Evolutionary conservation across 2,329 filamentous ascomycete species (phyloP).

Genomic region (Clonostachys rosea): DNA sequence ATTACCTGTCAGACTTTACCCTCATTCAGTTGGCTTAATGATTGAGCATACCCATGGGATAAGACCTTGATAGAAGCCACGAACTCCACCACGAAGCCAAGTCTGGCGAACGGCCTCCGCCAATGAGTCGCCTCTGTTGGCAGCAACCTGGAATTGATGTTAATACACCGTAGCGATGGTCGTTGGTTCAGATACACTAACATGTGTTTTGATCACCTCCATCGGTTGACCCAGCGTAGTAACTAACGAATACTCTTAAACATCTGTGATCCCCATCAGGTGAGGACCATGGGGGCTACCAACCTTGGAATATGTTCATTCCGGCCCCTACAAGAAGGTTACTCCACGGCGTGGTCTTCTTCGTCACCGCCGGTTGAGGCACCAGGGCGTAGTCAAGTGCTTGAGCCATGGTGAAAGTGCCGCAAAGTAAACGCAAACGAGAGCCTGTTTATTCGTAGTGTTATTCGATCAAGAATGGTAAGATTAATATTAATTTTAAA

Average conservation of each 20-base stretch:
- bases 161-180: not conserved
- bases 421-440: no score
- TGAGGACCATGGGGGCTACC: not conserved
- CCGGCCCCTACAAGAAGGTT: no score
- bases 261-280: not conserved
- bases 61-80: slow-evolving; percentile 8
- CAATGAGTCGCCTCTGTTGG: not conserved
- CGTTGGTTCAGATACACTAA: slow-evolving; percentile 2
- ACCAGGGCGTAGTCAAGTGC: no score
- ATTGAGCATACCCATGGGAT: slow-evolving; percentile 7
- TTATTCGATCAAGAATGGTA: no score
- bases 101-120: slow-evolving; percentile 4
- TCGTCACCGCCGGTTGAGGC: no score
- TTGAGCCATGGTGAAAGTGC: no score
- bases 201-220: slow-evolving; percentile 9
- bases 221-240: slow-evolving; percentile 8
- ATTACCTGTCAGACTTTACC: not conserved
- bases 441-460: no score
- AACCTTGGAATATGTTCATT: no score
- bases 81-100: slow-evolving; percentile 3
- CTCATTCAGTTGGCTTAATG: not conserved
- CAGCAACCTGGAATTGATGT: not conserved
- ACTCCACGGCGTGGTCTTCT: no score
- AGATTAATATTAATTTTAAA: no score
- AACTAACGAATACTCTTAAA: not conserved